Evolutionary conservation across 495 filamentous ascomycete species (phyloP), one percentile per base, ranked within the genome.

Genomic region (Penicillium daleae): DNA sequence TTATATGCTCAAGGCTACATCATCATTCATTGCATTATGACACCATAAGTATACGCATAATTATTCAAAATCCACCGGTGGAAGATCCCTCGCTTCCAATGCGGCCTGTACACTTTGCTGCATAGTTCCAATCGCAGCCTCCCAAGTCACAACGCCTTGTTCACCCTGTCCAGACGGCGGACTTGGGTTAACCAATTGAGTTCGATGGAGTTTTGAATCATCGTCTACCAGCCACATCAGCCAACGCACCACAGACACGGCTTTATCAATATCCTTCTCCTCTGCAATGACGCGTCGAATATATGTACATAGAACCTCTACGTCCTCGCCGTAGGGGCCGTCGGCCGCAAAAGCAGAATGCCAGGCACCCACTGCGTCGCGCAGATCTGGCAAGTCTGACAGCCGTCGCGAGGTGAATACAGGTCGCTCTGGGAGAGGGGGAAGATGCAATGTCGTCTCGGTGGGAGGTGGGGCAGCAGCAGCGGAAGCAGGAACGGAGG

Each of bases 261-360:
- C 90, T 73, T 95, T 95, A 19, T 83, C 86, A 76, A 96, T 78
- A 71, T 97, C 85, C 61, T 81, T 78, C 74, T 97, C 93, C 29
- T 92, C 87, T 3, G 72, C 35, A 0, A 94, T 83, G 7, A 97
- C 91, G 33, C 81, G 80, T 8, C 68, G 78, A 32, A 97, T 67
- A 74, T 96, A 96, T 62, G 71, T 79, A 44, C 77, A 84, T 40
- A 97, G 76, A 9, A 90, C 85, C 17, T 82, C 81, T n/a, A 92
- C 89, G 73, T 97, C 93, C 59, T 89, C 88, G 0, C 64, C 69
- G 68, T 93, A 92, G 46, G 93, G 93, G 0, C 89, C 90, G 8
- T 90, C 88, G 10, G 80, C 79, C 17, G 64, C 66, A 65, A 92
- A 92, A 33, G 86, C 86, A 3, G 76, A 67, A 59, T 87, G 76